Conservation (phyloP, 345 rosid species). For the Ricinus communis region DNA sequence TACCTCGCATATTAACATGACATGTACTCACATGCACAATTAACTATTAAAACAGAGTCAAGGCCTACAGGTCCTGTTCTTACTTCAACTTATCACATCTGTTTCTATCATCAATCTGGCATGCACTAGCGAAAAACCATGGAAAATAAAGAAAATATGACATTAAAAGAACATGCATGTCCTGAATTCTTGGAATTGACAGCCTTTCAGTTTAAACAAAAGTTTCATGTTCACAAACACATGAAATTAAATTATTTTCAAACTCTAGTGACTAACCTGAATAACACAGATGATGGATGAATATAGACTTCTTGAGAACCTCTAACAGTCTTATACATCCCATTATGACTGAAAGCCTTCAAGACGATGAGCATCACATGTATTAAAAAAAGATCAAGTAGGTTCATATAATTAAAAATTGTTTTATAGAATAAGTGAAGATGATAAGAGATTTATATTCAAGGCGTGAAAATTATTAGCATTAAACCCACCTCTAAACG, state of each 20-base stretch:
- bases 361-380: slow-evolving; percentile 12
- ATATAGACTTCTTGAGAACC: slow-evolving; percentile 87
- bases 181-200: too few species aligned
- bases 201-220: not conserved
- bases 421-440: not conserved
- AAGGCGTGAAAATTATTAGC: not conserved
- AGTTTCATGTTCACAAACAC: not conserved
- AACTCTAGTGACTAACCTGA: slow-evolving; percentile 56
- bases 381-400: not conserved
- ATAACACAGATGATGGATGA: slow-evolving; percentile 87
- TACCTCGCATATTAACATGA: too few species aligned
- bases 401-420: not conserved
- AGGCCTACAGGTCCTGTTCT: too few species aligned
- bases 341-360: slow-evolving; percentile 71
- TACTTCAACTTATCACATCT: too few species aligned
- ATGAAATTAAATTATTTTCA: too few species aligned
- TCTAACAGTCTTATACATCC: slow-evolving; percentile 82
- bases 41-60: too few species aligned
- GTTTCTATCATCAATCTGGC: too few species aligned
- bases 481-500: slow-evolving; percentile 57
- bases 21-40: too few species aligned
- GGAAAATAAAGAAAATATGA: too few species aligned
- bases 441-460: slow-evolving; percentile 3
- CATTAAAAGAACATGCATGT: too few species aligned
- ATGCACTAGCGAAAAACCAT: too few species aligned